A percentile compares a stretch with the other conserved stretches of the same genome.
phyloP scores from a whole-genome alignment of 2,329 filamentous ascomycete genomes.

The Xylariaceae sp. region DNA sequence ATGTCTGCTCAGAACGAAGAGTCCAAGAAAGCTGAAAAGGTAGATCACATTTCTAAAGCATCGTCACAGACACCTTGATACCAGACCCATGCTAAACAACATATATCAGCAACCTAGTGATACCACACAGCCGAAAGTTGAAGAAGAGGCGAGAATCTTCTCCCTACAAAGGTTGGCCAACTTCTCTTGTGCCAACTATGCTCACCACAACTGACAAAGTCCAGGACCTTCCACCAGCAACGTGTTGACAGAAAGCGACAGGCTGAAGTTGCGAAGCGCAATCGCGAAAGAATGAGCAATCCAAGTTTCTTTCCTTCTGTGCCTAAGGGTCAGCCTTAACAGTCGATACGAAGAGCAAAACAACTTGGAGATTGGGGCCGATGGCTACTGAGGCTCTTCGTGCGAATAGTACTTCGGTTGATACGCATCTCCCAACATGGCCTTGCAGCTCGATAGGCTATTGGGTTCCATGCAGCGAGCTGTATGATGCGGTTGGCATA shows the following conservation, averaged over 20 bases:
- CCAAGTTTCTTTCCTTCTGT: conserved; percentile 81
- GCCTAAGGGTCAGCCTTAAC: conserved; percentile 47
- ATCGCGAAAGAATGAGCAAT: conserved; percentile 74
- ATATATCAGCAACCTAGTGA: conserved; percentile 34
- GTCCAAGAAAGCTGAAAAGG: conserved; percentile 26
- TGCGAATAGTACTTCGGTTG: too few species aligned
- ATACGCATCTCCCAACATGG: too few species aligned
- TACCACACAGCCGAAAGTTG: conserved; percentile 32
- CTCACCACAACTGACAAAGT: conserved; percentile 11
- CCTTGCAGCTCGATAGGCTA: too few species aligned
- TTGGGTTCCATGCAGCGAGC: too few species aligned
- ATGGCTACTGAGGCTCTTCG: too few species aligned
- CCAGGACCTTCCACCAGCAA: conserved; percentile 80
- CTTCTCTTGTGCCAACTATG: not conserved
- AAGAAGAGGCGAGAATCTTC: conserved; percentile 76
- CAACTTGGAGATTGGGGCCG: too few species aligned
- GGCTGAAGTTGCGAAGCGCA: conserved; percentile 73
- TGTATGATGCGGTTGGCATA: too few species aligned
- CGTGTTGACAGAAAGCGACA: conserved; percentile 74
- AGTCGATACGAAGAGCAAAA: not conserved
- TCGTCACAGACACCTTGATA: too few species aligned
- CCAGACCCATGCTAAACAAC: not conserved
- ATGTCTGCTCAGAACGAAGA: conserved; percentile 35
- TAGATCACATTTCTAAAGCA: too few species aligned
- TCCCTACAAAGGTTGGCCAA: conserved; percentile 66